Percentiles rank a stretch among this genome's conserved stretches.
These are phyloP conservation scores for Syncephalastrum sp. DNA, from an alignment of 371 early-diverging fungal species.

Conservation along the genomic window DNA sequence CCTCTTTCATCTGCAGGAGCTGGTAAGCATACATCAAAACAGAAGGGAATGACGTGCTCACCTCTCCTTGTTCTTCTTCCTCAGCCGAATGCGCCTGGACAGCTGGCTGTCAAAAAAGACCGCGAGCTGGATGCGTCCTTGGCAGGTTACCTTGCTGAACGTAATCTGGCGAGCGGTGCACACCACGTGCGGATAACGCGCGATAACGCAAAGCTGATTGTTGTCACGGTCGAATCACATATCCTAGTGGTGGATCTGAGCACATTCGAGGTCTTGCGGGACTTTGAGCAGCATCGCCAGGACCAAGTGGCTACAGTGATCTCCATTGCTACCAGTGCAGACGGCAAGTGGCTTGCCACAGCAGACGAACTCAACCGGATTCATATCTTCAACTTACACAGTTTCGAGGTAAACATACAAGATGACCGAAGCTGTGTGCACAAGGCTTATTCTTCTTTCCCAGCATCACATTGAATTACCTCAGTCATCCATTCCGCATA, in stretches of 20 bases:
- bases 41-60: background rate
- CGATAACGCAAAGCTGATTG: slow-evolving; percentile 60
- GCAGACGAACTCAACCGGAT: slow-evolving; percentile 76
- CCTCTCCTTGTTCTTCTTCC: background rate
- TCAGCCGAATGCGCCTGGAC: slow-evolving; percentile 33
- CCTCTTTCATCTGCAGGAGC: slow-evolving; percentile 65
- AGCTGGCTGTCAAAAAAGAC: slow-evolving; percentile 53
- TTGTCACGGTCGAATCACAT: slow-evolving; percentile 65
- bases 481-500: slow-evolving; percentile 60
- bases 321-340: slow-evolving; percentile 70
- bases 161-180: slow-evolving; percentile 47
- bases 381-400: slow-evolving; percentile 76
- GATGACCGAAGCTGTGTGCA: background rate
- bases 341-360: slow-evolving; percentile 81
- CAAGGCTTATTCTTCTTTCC: slow-evolving; percentile 3
- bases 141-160: slow-evolving; percentile 27
- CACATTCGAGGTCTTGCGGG: slow-evolving; percentile 52
- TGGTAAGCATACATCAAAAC: slow-evolving; percentile 31
- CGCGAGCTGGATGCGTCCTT: slow-evolving; percentile 44
- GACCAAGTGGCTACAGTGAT: slow-evolving; percentile 56
- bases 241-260: slow-evolving; percentile 65
- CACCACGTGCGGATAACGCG: slow-evolving; percentile 69
- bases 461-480: slow-evolving; percentile 75
- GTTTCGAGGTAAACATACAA: slow-evolving; percentile 54
- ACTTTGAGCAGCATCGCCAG: slow-evolving; percentile 63